These are phyloP conservation scores for Penicillium atrosanguineum DNA, from an alignment of 495 filamentous ascomycete species.

Conservation along the genomic window DNA sequence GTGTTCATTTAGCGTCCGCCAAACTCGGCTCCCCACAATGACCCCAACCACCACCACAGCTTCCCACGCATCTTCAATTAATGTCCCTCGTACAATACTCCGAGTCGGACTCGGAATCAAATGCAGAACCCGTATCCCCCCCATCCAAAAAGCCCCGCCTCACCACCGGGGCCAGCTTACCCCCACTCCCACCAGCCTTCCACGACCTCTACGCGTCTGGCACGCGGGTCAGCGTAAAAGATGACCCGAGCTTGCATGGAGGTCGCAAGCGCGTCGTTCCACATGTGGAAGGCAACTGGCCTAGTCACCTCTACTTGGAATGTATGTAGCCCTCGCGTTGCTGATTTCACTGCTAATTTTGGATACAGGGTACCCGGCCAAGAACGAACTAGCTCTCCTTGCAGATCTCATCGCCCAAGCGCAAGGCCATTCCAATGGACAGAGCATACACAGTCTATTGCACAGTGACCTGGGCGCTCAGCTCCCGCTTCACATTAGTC, in stretches of 20 bases:
- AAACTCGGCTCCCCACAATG: slow-evolving; percentile 2
- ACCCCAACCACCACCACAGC: slow-evolving; percentile 1
- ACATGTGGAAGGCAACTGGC: slow-evolving; percentile 89
- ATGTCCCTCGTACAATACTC: slow-evolving; percentile 73
- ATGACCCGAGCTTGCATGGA: slow-evolving; percentile 81
- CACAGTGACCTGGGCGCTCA: slow-evolving; percentile 72
- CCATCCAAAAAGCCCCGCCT: slow-evolving; percentile 27
- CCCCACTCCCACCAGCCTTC: slow-evolving; percentile 80
- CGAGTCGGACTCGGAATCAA: slow-evolving; percentile 66
- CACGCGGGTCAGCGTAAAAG: slow-evolving; percentile 67
- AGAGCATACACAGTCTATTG: slow-evolving; percentile 57
- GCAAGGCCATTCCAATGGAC: slow-evolving; percentile 19
- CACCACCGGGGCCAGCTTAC: slow-evolving; percentile 46
- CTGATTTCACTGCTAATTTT: background rate
- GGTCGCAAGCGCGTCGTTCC: slow-evolving; percentile 78
- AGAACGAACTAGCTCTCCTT: slow-evolving; percentile 54
- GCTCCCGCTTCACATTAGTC: slow-evolving; percentile 85
- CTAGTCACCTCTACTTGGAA: slow-evolving; percentile 88
- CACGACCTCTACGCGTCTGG: slow-evolving; percentile 84
- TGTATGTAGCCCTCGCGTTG: slow-evolving; percentile 56
- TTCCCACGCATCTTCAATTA: background rate
- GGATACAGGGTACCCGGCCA: slow-evolving; percentile 64
- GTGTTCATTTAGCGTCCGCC: background rate
- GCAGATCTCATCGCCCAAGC: slow-evolving; percentile 45
- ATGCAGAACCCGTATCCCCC: slow-evolving; percentile 37